Base-by-base conservation (phyloP, 148 eudicot genomes). In the Vaccinium macrocarpon region DNA sequence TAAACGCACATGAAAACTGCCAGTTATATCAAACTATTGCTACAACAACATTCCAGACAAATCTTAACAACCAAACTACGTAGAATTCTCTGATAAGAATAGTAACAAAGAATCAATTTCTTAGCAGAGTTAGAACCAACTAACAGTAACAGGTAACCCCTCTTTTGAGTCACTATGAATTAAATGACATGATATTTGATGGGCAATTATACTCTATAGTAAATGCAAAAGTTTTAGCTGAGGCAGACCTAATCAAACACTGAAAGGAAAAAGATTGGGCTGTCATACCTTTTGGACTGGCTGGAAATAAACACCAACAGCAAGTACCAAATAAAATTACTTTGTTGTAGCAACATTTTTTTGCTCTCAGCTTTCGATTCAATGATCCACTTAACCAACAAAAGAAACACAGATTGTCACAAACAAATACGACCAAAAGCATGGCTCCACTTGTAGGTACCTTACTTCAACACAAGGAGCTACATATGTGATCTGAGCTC, bases 401-500 rank as follows among this genome's bases (percentile, higher is more conserved):
- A 7, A 61, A 27, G 16, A 21, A 3, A 59, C 38, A 11, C 74
- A 71, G 57, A 2, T 2, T 32, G 35, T 3, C 35, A 32, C 35
- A 32, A 32, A 32, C 35, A 32, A 32, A 32, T 32, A 32, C 35
- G 2, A 32, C 35, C 35, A 32, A 32, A 35, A 68, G 71, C 52
- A 8, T 21, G 32, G 42, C 2, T 73, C 32, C 21, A 23, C 25
- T 86, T 81, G 32, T 5, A 85, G 91, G 77, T 83, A 97, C 98
- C 99, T 94, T 85, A 64, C 88, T 85, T 85, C 92, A 82, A 84
- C 83, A 78, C 95, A 93, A 86, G 86, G 90, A 88, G 91, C 81
- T 12, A 86, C 87, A 84, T 76, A 91, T 85, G 92, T 93, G 86
- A 95, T 92, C 98, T 97, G 95, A 48, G 88, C 90, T 89, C 90